phyloP scores from a whole-genome alignment of 495 filamentous ascomycete genomes.

The Oleoguttula mirabilis region DNA sequence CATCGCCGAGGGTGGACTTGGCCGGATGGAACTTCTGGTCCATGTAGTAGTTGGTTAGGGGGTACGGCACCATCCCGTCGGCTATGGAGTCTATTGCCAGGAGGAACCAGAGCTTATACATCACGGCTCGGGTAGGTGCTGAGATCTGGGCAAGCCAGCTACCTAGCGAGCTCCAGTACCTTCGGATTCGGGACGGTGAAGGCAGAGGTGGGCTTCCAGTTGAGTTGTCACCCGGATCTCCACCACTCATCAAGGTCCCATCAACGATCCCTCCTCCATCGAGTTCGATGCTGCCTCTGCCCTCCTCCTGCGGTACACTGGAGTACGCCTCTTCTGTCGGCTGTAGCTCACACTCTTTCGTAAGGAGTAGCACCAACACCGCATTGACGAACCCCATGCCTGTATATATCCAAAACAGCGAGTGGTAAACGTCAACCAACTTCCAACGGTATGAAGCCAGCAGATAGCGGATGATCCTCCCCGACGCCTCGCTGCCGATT shows the following conservation, averaged over 20 bases:
- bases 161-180: not conserved
- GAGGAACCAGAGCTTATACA: constrained; percentile 49
- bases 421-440: constrained; percentile 46
- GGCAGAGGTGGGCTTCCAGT: not conserved
- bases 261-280: too few species aligned
- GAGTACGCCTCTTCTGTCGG: constrained; percentile 2
- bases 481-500: constrained; percentile 51
- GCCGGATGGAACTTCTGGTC: constrained; percentile 61
- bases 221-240: too few species aligned
- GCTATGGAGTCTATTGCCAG: constrained; percentile 70
- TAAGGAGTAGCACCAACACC: constrained; percentile 46
- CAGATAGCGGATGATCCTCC: constrained; percentile 47
- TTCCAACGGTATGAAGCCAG: constrained; percentile 39
- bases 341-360: constrained; percentile 44
- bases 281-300: constrained; percentile 2
- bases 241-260: too few species aligned
- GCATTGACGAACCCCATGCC: constrained; percentile 57
- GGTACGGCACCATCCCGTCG: constrained; percentile 58
- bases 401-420: constrained; percentile 60
- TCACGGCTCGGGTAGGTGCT: constrained; percentile 10
- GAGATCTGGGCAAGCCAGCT: constrained; percentile 16
- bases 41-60: constrained; percentile 39
- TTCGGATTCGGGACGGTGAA: not conserved
- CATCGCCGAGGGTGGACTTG: constrained; percentile 56
- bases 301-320: constrained; percentile 14